Percentiles rank a stretch among this genome's conserved stretches.
Evolutionary conservation across 31 red algal species (phyloP).

Genomic region (Odonthalia washingtoniensis): DNA sequence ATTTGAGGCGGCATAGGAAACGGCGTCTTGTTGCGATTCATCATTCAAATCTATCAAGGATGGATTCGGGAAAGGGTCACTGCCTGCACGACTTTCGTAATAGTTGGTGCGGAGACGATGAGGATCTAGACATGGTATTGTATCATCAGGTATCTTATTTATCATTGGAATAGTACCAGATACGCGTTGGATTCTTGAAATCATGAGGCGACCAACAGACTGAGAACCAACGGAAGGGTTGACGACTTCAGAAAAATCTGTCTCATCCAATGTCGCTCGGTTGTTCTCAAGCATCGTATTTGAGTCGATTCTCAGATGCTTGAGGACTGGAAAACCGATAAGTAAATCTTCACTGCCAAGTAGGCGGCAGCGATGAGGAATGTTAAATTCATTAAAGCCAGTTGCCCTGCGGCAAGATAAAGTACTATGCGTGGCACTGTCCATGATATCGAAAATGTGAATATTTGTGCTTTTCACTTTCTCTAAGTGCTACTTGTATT

Average conservation of each 20-base stretch:
- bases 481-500: slow-evolving; percentile 45
- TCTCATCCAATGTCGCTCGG: background rate
- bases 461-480: slow-evolving; percentile 28
- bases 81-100: background rate
- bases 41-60: background rate
- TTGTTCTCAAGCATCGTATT: too few species aligned
- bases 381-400: background rate
- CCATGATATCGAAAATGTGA: slow-evolving; percentile 27
- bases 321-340: slow-evolving; percentile 16
- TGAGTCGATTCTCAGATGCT: slow-evolving; percentile 5
- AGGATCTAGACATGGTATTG: background rate
- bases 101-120: background rate
- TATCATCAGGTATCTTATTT: background rate
- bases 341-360: slow-evolving; percentile 28
- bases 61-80: slow-evolving; percentile 12
- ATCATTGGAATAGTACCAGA: background rate
- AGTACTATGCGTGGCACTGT: slow-evolving; percentile 19
- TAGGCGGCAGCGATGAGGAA: slow-evolving; percentile 3
- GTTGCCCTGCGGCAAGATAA: background rate
- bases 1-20: background rate
- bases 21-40: background rate
- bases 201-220: slow-evolving; percentile 20
- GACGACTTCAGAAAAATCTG: background rate
- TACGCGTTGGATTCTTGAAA: background rate
- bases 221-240: too few species aligned